Conservation (phyloP, 208 protist genomes). For the Trypanosoma melophagium region DNA sequence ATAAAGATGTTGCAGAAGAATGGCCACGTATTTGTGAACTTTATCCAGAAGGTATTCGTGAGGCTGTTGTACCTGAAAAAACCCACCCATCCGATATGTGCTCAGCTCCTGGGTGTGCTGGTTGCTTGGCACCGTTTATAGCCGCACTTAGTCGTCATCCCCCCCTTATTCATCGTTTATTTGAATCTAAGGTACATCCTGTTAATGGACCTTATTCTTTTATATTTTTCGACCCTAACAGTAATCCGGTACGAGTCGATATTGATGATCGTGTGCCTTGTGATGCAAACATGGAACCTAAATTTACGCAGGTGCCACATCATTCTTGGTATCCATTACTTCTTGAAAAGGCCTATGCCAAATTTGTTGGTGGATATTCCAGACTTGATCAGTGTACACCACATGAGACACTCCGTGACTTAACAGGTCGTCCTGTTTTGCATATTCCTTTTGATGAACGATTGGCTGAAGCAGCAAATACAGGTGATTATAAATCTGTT, state of each 20-base stretch:
- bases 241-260: slow-evolving; percentile 76
- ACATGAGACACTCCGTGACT: slow-evolving; percentile 82
- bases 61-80: slow-evolving; percentile 39
- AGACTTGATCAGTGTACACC: slow-evolving; percentile 80
- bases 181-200: slow-evolving; percentile 49
- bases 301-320: slow-evolving; percentile 59
- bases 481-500: slow-evolving; percentile 54
- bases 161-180: slow-evolving; percentile 70
- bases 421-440: slow-evolving; percentile 83
- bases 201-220: slow-evolving; percentile 82
- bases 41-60: slow-evolving; percentile 64
- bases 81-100: slow-evolving; percentile 32
- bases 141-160: slow-evolving; percentile 65
- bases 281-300: slow-evolving; percentile 39
- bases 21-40: slow-evolving; percentile 80
- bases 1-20: slow-evolving; percentile 61
- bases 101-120: slow-evolving; percentile 42
- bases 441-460: slow-evolving; percentile 69
- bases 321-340: slow-evolving; percentile 77
- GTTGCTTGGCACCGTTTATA: slow-evolving; percentile 81
- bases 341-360: slow-evolving; percentile 92
- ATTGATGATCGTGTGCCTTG: slow-evolving; percentile 86
- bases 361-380: slow-evolving; percentile 88
- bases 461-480: slow-evolving; percentile 72
- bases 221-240: slow-evolving; percentile 82